Evolutionary conservation across 108 stramenopile species (phyloP), one percentile per base, ranked within the genome.

Genomic region (Cyclotella sp.): DNA sequence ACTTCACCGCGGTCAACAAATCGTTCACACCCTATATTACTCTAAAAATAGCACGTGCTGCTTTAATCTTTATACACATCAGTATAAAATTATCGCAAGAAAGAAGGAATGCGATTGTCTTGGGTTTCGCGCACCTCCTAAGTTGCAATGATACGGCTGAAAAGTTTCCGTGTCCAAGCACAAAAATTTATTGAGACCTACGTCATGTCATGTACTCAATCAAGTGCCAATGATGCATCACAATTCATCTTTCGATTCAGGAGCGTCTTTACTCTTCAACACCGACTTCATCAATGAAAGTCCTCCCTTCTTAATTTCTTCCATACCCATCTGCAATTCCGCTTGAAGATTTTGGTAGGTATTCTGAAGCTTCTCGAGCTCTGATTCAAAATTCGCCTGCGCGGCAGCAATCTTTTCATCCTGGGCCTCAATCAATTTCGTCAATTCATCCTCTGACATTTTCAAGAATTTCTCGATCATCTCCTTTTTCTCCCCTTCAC

Each of bases 281-380:
- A 94, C 93, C 51, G 84, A 65, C 86, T 94, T 94, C 92, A 94
- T 89, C 70, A 96, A 79, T 12, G 89, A 89, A 63, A 96, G 86
- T 19, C 95, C 95, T 53, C 87, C 76, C 22, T 61, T 73, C 90
- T 94, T 94, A 63, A 96, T 82, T 22, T 71, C 87, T 52, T 70
- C 89, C 28, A 91, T 73, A 18, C 67, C 82, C 46, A 71, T 88
- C 15, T 90, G 84, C 88, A 92, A 91, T 8, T 88, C 88, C 15
- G 79, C 63, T 68, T 71, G 73, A 59, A 92, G 62, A 55, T 75
- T 64, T 67, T 93, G 72, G 77, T 87, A 94, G 21, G 74, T 59
- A n/a, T 75, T 68, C 76, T 93, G 91, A 19, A 96, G 81, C 46
- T 81, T 82, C 46, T 88, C 76, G 16, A 96, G 76, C 51, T 85